These are phyloP conservation scores for Ascochyta viciae-villosae DNA, from an alignment of 2,329 filamentous ascomycete genomes.

Conservation along the genomic window DNA sequence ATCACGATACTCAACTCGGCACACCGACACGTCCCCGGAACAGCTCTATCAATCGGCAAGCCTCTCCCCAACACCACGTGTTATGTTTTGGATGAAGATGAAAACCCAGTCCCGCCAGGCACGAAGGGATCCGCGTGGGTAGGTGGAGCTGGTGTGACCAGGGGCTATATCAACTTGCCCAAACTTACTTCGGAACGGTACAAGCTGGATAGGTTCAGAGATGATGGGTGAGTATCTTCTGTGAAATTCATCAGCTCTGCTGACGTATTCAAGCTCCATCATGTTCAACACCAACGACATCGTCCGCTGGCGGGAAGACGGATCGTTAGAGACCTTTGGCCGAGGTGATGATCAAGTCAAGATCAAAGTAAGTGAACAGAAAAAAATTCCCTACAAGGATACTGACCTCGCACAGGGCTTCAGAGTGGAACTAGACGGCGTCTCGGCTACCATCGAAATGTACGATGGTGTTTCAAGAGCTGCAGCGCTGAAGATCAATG, in stretches of 20 bases:
- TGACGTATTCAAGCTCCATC: conserved; percentile 33
- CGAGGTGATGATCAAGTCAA: conserved; percentile 69
- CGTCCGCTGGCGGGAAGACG: conserved; percentile 61
- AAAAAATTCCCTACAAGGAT: too few relatives aligned
- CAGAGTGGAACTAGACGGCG: conserved; percentile 66
- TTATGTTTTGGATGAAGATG: conserved; percentile 61
- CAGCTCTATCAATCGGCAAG: conserved; percentile 60
- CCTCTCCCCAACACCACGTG: conserved; percentile 65
- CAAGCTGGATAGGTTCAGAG: conserved; percentile 59
- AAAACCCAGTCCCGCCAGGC: conserved; percentile 56
- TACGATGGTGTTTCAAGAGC: conserved; percentile 54
- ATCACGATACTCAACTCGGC: conserved; percentile 67
- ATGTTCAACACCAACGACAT: conserved; percentile 70
- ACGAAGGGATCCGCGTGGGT: conserved; percentile 64
- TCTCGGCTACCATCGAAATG: conserved; percentile 49
- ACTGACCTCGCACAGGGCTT: conserved; percentile 56
- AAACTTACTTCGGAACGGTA: conserved; percentile 60
- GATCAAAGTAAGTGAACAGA: conserved; percentile 52
- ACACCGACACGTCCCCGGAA: conserved; percentile 57
- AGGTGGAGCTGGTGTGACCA: conserved; percentile 62
- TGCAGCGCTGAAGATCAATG: conserved; percentile 57
- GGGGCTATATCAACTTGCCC: conserved; percentile 63
- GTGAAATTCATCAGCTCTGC: not conserved
- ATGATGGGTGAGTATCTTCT: conserved; percentile 55
- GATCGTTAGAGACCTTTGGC: conserved; percentile 63